phyloP scores from a whole-genome alignment of 371 early-diverging fungal genomes.

The Rhizomucor miehei region DNA sequence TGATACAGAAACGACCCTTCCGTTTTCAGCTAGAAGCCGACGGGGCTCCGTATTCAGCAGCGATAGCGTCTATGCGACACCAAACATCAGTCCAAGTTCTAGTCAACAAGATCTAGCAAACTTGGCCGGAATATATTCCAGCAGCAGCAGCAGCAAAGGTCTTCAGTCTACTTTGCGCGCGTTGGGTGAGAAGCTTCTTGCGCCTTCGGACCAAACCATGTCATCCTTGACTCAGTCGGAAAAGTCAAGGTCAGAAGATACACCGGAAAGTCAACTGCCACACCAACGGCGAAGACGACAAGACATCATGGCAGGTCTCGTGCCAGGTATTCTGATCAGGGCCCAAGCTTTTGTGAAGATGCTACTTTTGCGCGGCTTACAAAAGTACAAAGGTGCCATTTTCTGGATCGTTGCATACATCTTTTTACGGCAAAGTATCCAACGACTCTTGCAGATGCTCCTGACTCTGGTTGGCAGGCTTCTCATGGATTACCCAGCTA shows the following conservation, averaged over 20 bases:
- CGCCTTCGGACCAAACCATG: too few species aligned
- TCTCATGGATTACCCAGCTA: slow-evolving; percentile 2
- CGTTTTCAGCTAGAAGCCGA: slow-evolving; percentile 15
- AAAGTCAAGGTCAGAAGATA: too few species aligned
- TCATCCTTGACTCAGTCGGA: too few species aligned
- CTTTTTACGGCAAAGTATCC: slow-evolving; percentile 29
- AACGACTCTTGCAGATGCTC: slow-evolving; percentile 26
- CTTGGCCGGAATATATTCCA: too few species aligned
- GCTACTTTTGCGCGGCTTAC: background rate
- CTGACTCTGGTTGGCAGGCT: slow-evolving; percentile 24
- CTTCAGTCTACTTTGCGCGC: too few species aligned
- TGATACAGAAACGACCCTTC: slow-evolving; percentile 21
- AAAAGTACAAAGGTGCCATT: background rate
- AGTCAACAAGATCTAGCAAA: too few species aligned
- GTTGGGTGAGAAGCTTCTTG: too few species aligned
- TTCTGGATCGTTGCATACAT: slow-evolving; percentile 37
- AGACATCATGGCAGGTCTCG: background rate
- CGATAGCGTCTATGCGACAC: background rate
- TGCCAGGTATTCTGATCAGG: slow-evolving; percentile 1
- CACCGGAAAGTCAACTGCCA: background rate
- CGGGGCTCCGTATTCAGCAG: slow-evolving; percentile 9
- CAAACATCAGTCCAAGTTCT: too few species aligned
- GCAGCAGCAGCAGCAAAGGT: too few species aligned
- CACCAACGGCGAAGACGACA: slow-evolving; percentile 4
- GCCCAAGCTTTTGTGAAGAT: slow-evolving; percentile 3